phyloP scores from a whole-genome alignment of 2,329 filamentous ascomycete species.

The Colletotrichum coccodes region DNA sequence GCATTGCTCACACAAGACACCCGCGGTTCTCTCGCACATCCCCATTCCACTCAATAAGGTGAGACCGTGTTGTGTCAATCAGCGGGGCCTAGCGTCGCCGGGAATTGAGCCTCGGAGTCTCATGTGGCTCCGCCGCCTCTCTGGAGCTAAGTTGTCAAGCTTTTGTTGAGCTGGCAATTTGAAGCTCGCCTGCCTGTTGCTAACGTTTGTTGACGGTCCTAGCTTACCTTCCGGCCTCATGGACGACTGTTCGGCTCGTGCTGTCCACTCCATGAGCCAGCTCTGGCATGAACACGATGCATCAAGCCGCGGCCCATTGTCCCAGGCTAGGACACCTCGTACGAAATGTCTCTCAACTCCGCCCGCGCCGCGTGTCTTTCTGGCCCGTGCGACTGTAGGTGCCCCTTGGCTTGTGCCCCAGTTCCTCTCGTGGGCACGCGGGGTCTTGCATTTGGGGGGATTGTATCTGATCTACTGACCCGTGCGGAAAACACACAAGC shows the following conservation, averaged over 20 bases:
- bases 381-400: not conserved
- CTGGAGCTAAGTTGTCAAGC: conserved; percentile 14
- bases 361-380: conserved; percentile 11
- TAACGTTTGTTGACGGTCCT: conserved; percentile 6
- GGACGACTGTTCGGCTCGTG: not conserved
- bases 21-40: not conserved
- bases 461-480: conserved; percentile 3
- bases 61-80: conserved; percentile 5
- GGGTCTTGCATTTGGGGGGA: not conserved
- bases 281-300: not conserved
- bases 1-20: conserved; percentile 10
- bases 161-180: conserved; percentile 18
- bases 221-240: not conserved
- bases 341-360: not conserved
- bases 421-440: conserved; percentile 5
- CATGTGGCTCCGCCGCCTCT: conserved; percentile 10
- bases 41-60: conserved; percentile 30
- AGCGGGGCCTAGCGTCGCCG: conserved; percentile 13
- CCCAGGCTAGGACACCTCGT: not conserved
- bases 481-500: not conserved
- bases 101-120: conserved; percentile 15
- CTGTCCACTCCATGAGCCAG: too few relatives aligned
- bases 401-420: not conserved
- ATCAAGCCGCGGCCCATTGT: not conserved
- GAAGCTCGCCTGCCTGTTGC: not conserved